Conservation (phyloP, 495 filamentous ascomycete genomes). For the Tetracladium setigerum region DNA sequence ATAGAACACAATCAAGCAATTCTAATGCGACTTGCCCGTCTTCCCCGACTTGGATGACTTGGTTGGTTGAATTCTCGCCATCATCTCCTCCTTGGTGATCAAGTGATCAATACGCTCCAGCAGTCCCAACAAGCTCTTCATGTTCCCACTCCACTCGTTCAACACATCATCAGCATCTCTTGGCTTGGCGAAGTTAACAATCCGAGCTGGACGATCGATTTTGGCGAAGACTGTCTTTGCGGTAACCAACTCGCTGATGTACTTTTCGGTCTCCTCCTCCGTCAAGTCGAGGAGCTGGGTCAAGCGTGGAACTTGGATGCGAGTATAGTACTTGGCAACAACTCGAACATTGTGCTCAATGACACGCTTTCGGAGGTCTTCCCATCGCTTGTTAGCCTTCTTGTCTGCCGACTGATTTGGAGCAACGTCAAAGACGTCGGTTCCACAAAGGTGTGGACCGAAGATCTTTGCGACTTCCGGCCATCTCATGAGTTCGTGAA, state of each 20-base stretch:
- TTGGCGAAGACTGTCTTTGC: slow-evolving; percentile 96
- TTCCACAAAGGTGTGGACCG: slow-evolving; percentile 79
- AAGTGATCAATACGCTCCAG: slow-evolving; percentile 94
- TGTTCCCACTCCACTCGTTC: slow-evolving; percentile 98
- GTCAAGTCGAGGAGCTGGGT: slow-evolving; percentile 84
- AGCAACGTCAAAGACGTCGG: slow-evolving; percentile 75
- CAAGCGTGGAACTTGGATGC: slow-evolving; percentile 83
- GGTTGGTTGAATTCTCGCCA: slow-evolving; percentile 81
- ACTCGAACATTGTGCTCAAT: slow-evolving; percentile 99
- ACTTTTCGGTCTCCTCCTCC: slow-evolving; percentile 94
- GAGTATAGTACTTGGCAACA: slow-evolving; percentile 96
- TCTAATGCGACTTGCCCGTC: slow-evolving; percentile 20
- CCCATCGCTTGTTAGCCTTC: slow-evolving; percentile 76
- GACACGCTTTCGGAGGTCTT: slow-evolving; percentile 91
- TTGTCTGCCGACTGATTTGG: slow-evolving; percentile 56
- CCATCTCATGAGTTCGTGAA: slow-evolving; percentile 97
- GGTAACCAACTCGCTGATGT: slow-evolving; percentile 90
- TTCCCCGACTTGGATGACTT: slow-evolving; percentile 16
- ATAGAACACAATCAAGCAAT: slow-evolving; percentile 3
- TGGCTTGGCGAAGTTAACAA: slow-evolving; percentile 90
- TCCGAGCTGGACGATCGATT: slow-evolving; percentile 86
- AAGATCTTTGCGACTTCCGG: slow-evolving; percentile 81
- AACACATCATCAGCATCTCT: slow-evolving; percentile 94
- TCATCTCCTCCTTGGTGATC: slow-evolving; percentile 99
- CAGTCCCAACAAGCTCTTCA: slow-evolving; percentile 91